Conservation (phyloP, 2,329 filamentous ascomycete genomes). For the Botrytis porri region DNA sequence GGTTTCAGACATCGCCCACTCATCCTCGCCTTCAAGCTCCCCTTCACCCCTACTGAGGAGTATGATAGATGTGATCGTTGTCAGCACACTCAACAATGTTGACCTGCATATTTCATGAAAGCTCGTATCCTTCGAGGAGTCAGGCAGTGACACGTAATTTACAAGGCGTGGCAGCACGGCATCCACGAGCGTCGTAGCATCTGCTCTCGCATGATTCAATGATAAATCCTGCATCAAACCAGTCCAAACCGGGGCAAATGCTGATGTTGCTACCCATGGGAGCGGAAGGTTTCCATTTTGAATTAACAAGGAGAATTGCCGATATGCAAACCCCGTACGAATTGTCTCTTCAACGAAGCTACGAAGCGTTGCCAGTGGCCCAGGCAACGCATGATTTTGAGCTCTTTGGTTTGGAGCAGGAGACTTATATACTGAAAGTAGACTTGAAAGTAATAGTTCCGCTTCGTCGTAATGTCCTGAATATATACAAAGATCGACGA, state of each 20-base stretch:
- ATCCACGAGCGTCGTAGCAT: slow-evolving; percentile 41
- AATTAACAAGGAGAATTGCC: slow-evolving; percentile 42
- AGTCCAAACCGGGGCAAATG: slow-evolving; percentile 45
- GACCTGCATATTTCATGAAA: slow-evolving; percentile 33
- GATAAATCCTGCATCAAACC: slow-evolving; percentile 41
- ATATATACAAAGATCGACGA: slow-evolving; percentile 45
- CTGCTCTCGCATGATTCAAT: slow-evolving; percentile 35
- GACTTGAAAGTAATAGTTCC: slow-evolving; percentile 42
- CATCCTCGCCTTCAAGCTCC: neutral
- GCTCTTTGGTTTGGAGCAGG: slow-evolving; percentile 38
- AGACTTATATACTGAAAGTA: slow-evolving; percentile 40
- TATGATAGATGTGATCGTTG: slow-evolving; percentile 42
- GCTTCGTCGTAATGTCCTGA: slow-evolving; percentile 42
- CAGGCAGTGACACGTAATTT: slow-evolving; percentile 8
- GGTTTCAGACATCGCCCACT: neutral
- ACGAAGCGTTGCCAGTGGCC: slow-evolving; percentile 39
- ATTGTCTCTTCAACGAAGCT: slow-evolving; percentile 39
- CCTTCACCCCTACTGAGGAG: slow-evolving; percentile 30
- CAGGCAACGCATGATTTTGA: slow-evolving; percentile 30
- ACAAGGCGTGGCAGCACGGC: slow-evolving; percentile 38
- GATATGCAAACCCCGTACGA: slow-evolving; percentile 40
- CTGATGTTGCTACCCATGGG: slow-evolving; percentile 46
- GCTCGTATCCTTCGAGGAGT: neutral
- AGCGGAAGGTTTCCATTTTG: slow-evolving; percentile 39
- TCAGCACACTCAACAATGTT: slow-evolving; percentile 44